These are phyloP conservation scores for Kurtzmaniella quercitrusa DNA, from an alignment of 1,139 yeast genomes.

Conservation along the genomic window DNA sequence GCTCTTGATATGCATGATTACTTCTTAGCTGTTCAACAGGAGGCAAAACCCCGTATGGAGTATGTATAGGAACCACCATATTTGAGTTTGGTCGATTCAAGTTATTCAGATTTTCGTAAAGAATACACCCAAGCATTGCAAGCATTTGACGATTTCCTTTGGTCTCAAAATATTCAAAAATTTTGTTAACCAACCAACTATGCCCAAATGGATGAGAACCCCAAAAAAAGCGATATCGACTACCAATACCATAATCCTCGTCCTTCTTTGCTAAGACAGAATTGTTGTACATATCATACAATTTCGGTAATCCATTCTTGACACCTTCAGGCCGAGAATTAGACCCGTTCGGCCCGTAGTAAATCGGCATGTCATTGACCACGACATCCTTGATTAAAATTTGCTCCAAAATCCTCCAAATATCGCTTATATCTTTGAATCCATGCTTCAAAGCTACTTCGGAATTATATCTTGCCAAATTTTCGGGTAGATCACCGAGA, in stretches of 20 bases:
- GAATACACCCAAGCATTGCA: slow-evolving; percentile 79
- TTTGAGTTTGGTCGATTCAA: slow-evolving; percentile 13
- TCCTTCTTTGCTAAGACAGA: slow-evolving; percentile 16
- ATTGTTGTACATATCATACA: slow-evolving; percentile 11
- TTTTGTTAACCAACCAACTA: slow-evolving; percentile 63
- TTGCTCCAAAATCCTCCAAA: slow-evolving; percentile 69
- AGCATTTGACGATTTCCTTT: slow-evolving; percentile 79
- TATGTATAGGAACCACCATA: slow-evolving; percentile 40
- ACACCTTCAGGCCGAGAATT: not conserved
- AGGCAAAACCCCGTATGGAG: slow-evolving; percentile 41
- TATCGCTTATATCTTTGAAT: slow-evolving; percentile 59
- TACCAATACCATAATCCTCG: slow-evolving; percentile 5
- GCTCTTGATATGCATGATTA: not conserved
- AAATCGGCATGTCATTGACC: slow-evolving; percentile 12
- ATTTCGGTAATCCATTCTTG: not conserved
- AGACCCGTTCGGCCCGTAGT: slow-evolving; percentile 8
- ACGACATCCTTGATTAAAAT: slow-evolving; percentile 32
- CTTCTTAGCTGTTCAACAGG: slow-evolving; percentile 11
- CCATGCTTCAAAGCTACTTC: slow-evolving; percentile 68
- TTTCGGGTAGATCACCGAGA: slow-evolving; percentile 62
- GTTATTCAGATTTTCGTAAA: slow-evolving; percentile 38
- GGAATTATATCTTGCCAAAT: slow-evolving; percentile 65
- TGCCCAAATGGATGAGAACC: slow-evolving; percentile 80
- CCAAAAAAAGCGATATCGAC: slow-evolving; percentile 54
- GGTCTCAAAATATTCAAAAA: slow-evolving; percentile 62